Evolutionary conservation across 768 basidiomycete species (phyloP).

Genomic region (Suillus clintonianus): DNA sequence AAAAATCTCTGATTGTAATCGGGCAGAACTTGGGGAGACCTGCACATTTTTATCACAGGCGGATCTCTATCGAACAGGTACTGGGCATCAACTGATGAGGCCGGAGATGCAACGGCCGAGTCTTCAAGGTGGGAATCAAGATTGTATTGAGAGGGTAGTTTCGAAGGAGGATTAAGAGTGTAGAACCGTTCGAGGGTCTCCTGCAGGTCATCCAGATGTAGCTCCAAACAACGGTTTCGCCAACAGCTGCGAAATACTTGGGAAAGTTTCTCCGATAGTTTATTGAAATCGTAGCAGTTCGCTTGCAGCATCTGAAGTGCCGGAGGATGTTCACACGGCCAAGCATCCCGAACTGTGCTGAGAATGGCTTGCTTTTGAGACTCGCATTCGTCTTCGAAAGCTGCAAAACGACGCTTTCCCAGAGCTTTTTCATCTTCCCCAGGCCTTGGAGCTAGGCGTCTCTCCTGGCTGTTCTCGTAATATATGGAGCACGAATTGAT

Average conservation of each 20-base stretch:
- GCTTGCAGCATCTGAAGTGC: neutral
- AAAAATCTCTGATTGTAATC: neutral
- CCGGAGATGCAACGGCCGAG: neutral
- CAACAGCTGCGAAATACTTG: neutral
- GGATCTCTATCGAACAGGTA: constrained; percentile 7
- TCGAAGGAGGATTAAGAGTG: neutral
- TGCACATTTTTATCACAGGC: neutral
- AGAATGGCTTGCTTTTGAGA: neutral
- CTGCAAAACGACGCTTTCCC: neutral
- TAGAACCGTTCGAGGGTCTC: neutral
- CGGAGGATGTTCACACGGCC: neutral
- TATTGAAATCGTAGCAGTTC: neutral
- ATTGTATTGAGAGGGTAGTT: neutral
- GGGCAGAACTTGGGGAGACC: neutral
- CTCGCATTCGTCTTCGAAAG: neutral
- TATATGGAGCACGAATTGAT: neutral
- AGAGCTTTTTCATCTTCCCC: neutral
- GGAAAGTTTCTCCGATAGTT: neutral
- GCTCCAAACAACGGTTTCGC: neutral
- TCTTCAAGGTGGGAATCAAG: neutral
- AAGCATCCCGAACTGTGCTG: neutral
- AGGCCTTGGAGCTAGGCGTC: neutral
- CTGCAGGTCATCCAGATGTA: neutral
- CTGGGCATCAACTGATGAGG: neutral
- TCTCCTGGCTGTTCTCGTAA: neutral